Evolutionary conservation across 371 early-diverging fungal species (phyloP), one percentile per base, ranked within the genome.

Genomic region (Mortierella sp.): DNA sequence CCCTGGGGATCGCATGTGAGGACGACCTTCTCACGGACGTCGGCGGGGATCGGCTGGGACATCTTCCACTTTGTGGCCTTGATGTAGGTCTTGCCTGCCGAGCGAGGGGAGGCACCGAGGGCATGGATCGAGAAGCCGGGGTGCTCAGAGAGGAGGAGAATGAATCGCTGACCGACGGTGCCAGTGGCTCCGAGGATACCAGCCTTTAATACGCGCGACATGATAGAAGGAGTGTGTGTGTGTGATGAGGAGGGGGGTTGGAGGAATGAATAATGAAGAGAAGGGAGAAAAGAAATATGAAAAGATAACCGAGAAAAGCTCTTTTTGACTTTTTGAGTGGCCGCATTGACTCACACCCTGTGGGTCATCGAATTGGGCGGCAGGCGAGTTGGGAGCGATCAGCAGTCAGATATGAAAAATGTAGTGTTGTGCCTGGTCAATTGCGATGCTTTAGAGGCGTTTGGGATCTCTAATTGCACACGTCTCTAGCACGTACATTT

Each of bases 91-190:
- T 95, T 95, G 64, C 98, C 98, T 11, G 97, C 95, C 43, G 97
- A 97, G 63, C 97, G 94, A 73, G 93, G 85, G 22, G 96, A 96
- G 44, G 99, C 99, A 68, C 99, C 98, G 43, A 99, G 87, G 64
- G 94, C 92, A 81, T 93, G 93, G 82, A 99, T 92, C 55, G 88
- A 88, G 82, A 99, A 97, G 72, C 90, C 87, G 58, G 98, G 98
- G 87, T 99, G 97, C 67, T 89, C 85, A 10, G 93, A 91, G 64
- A 99, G 92, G 64, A 98, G 90, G 61, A 93, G 89, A 74, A 98
- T 96, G 77, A 99, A 98, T n/a, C 98, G 94, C 85, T 99, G 99
- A 53, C 98, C 98, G 29, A 99, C 99, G n/a, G 96, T 97, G 83
- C 98, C 99, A 5, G 98, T 99, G 45, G 97, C 98, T 79, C 99